A percentile compares a stretch with the other conserved stretches of the same genome.
Conservation (phyloP, 257 asterid species). For the Fraxinus cuspidata region DNA sequence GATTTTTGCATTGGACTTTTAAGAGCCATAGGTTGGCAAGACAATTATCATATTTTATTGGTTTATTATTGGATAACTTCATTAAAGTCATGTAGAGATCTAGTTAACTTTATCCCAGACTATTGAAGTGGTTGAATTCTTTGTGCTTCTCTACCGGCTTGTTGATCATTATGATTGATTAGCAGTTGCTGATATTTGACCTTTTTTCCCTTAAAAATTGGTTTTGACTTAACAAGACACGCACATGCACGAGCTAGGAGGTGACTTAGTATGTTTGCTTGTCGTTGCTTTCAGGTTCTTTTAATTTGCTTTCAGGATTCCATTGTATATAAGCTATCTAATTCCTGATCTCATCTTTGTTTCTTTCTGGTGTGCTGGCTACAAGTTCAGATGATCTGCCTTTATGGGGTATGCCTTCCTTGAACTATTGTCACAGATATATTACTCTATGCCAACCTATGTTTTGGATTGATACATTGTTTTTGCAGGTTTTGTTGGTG, state of each 20-base stretch:
- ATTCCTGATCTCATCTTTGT: slow-evolving; percentile 23
- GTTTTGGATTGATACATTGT: background rate
- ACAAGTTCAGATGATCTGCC: slow-evolving; percentile 63
- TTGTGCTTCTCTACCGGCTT: background rate
- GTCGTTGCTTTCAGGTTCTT: background rate
- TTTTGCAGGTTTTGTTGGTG: slow-evolving; percentile 54
- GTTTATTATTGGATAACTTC: background rate
- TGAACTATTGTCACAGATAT: background rate
- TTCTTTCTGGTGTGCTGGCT: slow-evolving; percentile 25
- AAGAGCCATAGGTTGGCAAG: background rate
- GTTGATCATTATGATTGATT: background rate
- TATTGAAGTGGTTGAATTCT: background rate
- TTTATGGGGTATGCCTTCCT: slow-evolving; percentile 54
- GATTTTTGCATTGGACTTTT: background rate
- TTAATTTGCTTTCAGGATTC: slow-evolving; percentile 3
- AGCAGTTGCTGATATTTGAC: background rate
- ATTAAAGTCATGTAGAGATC: background rate
- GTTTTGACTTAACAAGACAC: background rate
- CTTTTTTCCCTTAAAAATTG: background rate
- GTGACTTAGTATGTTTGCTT: background rate
- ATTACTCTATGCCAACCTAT: background rate
- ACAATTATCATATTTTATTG: background rate
- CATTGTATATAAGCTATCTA: slow-evolving; percentile 11
- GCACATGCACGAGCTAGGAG: background rate
- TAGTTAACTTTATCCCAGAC: background rate